Conservation (phyloP, 2,329 filamentous ascomycete species). For the Mariannaea sp. region DNA sequence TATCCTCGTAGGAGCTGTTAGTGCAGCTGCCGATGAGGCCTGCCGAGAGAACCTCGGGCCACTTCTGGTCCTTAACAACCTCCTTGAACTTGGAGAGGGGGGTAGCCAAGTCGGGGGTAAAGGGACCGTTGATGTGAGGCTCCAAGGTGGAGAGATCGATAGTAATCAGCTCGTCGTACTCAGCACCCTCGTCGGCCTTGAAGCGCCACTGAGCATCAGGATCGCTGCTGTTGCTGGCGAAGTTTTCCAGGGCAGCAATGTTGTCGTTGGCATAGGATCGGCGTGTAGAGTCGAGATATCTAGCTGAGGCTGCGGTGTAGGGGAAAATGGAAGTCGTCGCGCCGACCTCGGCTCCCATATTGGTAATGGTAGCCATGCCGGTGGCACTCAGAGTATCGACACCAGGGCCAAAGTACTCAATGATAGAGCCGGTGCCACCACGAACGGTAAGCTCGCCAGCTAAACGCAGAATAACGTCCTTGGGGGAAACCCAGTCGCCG, state of each 20-base stretch:
- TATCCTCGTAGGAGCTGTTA: conserved; percentile 85
- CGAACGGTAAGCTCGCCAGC: conserved; percentile 90
- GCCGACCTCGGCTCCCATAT: conserved; percentile 89
- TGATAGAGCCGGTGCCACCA: conserved; percentile 90
- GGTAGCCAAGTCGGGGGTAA: conserved; percentile 96
- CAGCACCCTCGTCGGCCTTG: conserved; percentile 76
- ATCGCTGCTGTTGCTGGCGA: conserved; percentile 50
- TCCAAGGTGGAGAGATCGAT: conserved; percentile 95
- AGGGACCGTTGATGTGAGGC: conserved; percentile 98
- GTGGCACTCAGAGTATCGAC: conserved; percentile 89
- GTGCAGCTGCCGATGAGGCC: conserved; percentile 98
- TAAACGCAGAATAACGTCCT: conserved; percentile 91
- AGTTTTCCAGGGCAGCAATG: conserved; percentile 64
- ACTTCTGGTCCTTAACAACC: conserved; percentile 90
- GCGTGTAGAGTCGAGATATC: conserved; percentile 86
- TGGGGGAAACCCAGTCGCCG: conserved; percentile 89
- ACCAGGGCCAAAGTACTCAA: conserved; percentile 92
- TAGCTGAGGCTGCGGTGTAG: conserved; percentile 80
- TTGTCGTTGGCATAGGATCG: conserved; percentile 65
- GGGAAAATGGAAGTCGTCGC: conserved; percentile 97
- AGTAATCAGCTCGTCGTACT: conserved; percentile 96
- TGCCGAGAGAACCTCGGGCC: conserved; percentile 96
- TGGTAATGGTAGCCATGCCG: conserved; percentile 89
- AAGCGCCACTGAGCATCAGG: conserved; percentile 65
- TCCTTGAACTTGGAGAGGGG: conserved; percentile 98